These are phyloP conservation scores for Schoenoplectus tabernaemontani DNA, from an alignment of 202 grass and related monocot species.

Conservation along the genomic window DNA sequence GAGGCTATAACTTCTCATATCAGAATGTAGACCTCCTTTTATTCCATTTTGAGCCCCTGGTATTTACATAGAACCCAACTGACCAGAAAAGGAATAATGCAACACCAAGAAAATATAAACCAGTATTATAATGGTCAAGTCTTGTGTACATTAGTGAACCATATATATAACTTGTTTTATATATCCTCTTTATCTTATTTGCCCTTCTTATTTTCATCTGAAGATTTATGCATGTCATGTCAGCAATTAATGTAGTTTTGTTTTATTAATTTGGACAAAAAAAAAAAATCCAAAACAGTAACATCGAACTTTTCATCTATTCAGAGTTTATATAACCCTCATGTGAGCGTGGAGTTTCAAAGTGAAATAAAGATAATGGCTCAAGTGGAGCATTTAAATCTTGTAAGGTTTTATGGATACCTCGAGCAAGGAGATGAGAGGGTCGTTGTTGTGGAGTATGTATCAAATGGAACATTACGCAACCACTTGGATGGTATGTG, in stretches of 20 bases:
- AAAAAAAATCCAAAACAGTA: background rate
- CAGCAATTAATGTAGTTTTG: background rate
- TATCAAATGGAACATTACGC: constrained; percentile 76
- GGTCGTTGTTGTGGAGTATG: constrained; percentile 63
- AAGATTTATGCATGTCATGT: background rate
- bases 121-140: background rate
- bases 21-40: background rate
- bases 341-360: constrained; percentile 64
- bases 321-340: constrained; percentile 42
- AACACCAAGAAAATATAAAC: background rate
- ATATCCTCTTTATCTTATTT: background rate
- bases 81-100: background rate
- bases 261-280: background rate
- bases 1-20: background rate
- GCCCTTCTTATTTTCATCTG: background rate
- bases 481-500: constrained; percentile 68
- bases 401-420: constrained; percentile 69
- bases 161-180: background rate
- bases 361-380: constrained; percentile 78
- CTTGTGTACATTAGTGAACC: background rate
- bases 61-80: background rate
- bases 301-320: constrained; percentile 1
- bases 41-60: background rate
- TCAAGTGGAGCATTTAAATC: constrained; percentile 65
- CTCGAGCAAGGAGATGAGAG: constrained; percentile 65